phyloP scores from a whole-genome alignment of 352 stramenopile genomes.

The Globisporangium splendens region DNA sequence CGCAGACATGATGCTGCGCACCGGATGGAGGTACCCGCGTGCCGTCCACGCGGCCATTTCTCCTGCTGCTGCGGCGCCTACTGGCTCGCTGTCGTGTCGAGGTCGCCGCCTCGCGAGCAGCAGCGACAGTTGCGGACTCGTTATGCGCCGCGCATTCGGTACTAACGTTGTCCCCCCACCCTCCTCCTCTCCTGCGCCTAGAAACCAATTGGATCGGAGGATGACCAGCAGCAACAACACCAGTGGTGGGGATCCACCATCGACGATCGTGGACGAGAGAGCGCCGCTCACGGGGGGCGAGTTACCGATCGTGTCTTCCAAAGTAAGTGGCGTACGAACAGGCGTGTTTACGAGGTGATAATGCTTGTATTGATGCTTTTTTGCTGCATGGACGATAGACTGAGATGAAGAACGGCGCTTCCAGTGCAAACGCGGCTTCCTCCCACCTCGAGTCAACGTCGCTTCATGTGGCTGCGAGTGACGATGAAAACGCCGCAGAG shows the following conservation, averaged over 20 bases:
- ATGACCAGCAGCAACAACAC: conserved; percentile 11
- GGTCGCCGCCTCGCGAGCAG: conserved; percentile 4
- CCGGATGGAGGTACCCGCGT: conserved; percentile 50
- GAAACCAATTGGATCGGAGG: conserved; percentile 18
- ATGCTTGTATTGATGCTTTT: neutral
- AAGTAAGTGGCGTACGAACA: conserved; percentile 9
- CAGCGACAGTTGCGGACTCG: conserved; percentile 10
- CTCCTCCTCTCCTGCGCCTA: conserved; percentile 5
- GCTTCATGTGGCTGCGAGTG: neutral
- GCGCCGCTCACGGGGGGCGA: conserved; percentile 29
- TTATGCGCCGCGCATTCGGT: conserved; percentile 10
- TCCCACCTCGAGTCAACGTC: too few relatives aligned
- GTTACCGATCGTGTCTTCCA: neutral
- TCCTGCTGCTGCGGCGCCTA: too few relatives aligned
- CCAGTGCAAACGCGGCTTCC: too few relatives aligned
- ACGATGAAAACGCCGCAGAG: conserved; percentile 12
- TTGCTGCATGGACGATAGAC: too few relatives aligned
- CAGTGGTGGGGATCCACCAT: too few relatives aligned
- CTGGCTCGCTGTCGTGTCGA: too few relatives aligned
- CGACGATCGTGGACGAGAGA: conserved; percentile 19
- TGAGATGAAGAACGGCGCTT: too few relatives aligned
- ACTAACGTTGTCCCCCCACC: conserved; percentile 25
- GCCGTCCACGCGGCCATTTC: too few relatives aligned
- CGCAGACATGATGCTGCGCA: conserved; percentile 40
- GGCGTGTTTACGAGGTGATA: conserved; percentile 7